Conservation (phyloP, 805 yeast genomes). For the Starmerella powellii region DNA sequence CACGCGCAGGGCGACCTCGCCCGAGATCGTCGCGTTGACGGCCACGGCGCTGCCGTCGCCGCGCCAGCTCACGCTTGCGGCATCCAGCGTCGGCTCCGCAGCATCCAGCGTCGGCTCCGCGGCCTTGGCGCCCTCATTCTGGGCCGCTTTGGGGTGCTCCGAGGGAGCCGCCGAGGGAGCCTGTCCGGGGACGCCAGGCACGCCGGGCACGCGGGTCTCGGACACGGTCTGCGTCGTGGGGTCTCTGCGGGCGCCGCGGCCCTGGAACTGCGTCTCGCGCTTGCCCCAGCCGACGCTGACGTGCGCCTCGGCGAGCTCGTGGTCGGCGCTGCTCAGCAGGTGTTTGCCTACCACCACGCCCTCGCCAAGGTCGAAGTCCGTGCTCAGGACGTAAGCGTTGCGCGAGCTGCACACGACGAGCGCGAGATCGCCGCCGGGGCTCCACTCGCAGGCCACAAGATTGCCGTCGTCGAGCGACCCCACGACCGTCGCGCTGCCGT, state of each 20-base stretch:
- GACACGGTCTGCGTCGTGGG: slow-evolving; percentile 42
- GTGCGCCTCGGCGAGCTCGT: slow-evolving; percentile 53
- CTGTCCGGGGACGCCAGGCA: no score
- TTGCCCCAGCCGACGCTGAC: slow-evolving; percentile 99
- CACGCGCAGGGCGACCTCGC: slow-evolving; percentile 70
- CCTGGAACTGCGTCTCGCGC: slow-evolving; percentile 90
- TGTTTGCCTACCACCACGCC: slow-evolving; percentile 43
- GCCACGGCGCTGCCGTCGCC: slow-evolving; percentile 85
- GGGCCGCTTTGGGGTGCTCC: no score
- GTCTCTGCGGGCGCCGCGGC: slow-evolving; percentile 80
- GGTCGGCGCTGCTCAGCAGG: slow-evolving; percentile 46
- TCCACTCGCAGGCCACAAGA: slow-evolving; percentile 58
- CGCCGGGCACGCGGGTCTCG: no score
- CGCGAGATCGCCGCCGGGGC: slow-evolving; percentile 81
- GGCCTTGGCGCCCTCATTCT: no score
- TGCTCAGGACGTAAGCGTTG: slow-evolving; percentile 40
- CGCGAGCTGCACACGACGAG: slow-evolving; percentile 43
- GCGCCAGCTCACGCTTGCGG: slow-evolving; percentile 66
- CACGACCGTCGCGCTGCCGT: slow-evolving; percentile 50
- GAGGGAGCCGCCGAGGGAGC: no score
- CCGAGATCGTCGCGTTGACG: slow-evolving; percentile 48
- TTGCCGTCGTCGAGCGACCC: slow-evolving; percentile 76
- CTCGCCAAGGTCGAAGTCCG: slow-evolving; percentile 46
- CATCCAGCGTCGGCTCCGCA: no score
- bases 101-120: no score